Base-by-base conservation (phyloP, 2,329 filamentous ascomycete species). In the Penicillium sp. region DNA sequence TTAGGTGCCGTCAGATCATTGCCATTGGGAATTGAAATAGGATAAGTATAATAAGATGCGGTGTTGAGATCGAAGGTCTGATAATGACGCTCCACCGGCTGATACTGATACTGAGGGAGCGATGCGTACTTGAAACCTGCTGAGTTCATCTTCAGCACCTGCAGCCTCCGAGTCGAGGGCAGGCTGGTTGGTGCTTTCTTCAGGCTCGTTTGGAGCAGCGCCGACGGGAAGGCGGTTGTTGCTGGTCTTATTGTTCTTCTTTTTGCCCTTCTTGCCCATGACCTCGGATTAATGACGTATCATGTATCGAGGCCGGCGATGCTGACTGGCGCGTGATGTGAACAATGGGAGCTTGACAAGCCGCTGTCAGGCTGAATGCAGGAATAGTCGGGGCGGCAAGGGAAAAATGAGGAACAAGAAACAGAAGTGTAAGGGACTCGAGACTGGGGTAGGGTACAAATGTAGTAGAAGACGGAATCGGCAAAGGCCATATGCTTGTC, bases 21-120 rank as follows among this genome's bases (percentile, higher is more conserved):
- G 56, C 65, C 56, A 63, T 61, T 61, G 55, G 63, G 51, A 64
- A 62, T 53, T 60, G 58, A 52, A 53, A 74, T 66, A 62, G 70
- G 67, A 63, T 73, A 68, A 59, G 61, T 68, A 61, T 66, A 68
- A 57, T 66, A 74, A 61, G 65, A 56, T 49, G 67, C 57, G 58
- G 72, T 72, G 56, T 66, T 58, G 65, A 56, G 68, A 64, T 77
- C 73, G 65, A 70, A 76, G 45, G 71, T 72, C 65, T 76, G 73
- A 65, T 76, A 77, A 57, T 70, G 67, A 69, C 63, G 60, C 58
- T 74, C 67, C 63, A 72, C 68, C 49, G 64, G 68, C 62, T 75
- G 72, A 66, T 76, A 77, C 59, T 71, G 57, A 66, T 69, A 76
- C 51, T 59, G 57, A 65, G 73, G 68, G 67, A 75, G 57, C 51